Evolutionary conservation across 768 basidiomycete species (phyloP), one percentile per base, ranked within the genome.

Genomic region (Leucosporidium creatinivorum): DNA sequence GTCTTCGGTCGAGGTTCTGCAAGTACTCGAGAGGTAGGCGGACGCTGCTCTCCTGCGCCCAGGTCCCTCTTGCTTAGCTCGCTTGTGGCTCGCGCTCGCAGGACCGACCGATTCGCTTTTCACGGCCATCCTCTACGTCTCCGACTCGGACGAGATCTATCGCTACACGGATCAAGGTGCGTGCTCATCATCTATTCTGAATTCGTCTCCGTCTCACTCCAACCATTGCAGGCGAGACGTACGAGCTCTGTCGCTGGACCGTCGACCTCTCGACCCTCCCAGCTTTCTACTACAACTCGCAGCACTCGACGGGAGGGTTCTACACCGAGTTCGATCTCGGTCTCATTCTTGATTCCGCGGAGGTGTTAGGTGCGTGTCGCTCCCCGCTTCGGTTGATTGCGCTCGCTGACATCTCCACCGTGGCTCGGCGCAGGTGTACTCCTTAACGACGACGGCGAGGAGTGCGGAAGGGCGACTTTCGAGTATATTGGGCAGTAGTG

Each of bases 1-100:
- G 87, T 56, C 79, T 93, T 66, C 85, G 82, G 69, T 89, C 88
- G 49, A 88, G 87, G 75, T 91, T 92, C 75, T 92, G 90, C 75
- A 58, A 58, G 36, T 58, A 15, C n/a, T 58, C 57, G 5, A 33
- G 21, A 56, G 55, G 55, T 56, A 36, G 12, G 57, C 1, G 7
- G 5, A 36, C 6, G 6, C 17, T 28, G 2, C 18, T 17, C 8
- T 10, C 30, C 4, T 18, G 8, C 18, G 5, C 12, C 2, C 18
- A 1, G 4, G 31, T 18, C 2, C 18, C 23, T 8, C 4, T 30
- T 31, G 28, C 55, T 31, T 30, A 30, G 9, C 5, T 21, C 21
- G 26, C 19, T 4, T 77, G 77, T 61, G 77, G 69, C 15, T 13
- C 8, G 39, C 39, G 39, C 39, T 44, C 68, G 47, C 28, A 31